These are phyloP conservation scores for Ochromonas danica DNA, from an alignment of 108 stramenopile genomes.

Conservation along the genomic window DNA sequence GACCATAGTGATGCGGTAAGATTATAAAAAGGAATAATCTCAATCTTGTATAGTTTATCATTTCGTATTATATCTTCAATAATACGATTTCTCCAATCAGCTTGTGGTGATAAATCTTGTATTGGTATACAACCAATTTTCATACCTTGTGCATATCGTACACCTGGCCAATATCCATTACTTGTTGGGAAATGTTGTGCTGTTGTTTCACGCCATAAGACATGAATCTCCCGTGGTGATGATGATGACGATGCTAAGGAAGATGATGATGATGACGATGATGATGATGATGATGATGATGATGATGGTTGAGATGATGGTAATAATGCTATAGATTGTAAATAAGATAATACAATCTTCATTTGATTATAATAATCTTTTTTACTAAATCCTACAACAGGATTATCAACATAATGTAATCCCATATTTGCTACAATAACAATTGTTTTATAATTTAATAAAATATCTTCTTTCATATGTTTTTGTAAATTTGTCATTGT, in stretches of 20 bases:
- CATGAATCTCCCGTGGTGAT: neutral
- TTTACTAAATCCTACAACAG: neutral
- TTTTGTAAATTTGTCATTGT: neutral
- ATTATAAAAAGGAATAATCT: conserved; percentile 21
- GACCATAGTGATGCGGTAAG: neutral
- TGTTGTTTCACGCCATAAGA: conserved; percentile 2
- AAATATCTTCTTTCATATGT: neutral
- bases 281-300: no score
- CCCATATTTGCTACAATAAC: conserved; percentile 15
- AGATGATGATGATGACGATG: no score
- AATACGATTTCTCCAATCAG: conserved; percentile 12
- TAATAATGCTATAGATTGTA: neutral
- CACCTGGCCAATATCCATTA: conserved; percentile 30
- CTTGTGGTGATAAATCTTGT: conserved; percentile 23
- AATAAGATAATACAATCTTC: neutral
- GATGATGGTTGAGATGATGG: no score
- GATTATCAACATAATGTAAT: conserved; percentile 17
- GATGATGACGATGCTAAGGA: no score
- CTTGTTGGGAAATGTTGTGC: conserved; percentile 13
- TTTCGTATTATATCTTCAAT: conserved; percentile 4
- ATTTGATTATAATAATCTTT: neutral
- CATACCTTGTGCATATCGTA: neutral
- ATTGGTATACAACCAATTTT: neutral
- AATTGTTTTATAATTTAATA: neutral
- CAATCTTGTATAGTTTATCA: neutral